These are phyloP conservation scores for Rutidosis leptorrhynchoides DNA, from an alignment of 129 eudicot genomes.

Conservation along the genomic window DNA sequence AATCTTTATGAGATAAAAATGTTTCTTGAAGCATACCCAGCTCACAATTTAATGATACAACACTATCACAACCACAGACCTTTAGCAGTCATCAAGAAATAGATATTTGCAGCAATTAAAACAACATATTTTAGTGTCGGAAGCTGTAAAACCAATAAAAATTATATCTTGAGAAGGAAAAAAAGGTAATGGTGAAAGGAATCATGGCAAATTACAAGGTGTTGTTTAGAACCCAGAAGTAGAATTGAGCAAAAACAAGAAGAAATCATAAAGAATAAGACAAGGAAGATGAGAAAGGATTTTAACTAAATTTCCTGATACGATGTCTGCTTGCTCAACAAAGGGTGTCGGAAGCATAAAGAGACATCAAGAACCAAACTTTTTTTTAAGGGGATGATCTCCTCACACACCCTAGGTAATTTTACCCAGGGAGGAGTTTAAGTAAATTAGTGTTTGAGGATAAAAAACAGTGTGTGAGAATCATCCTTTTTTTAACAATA, in stretches of 20 bases:
- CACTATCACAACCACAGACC: not conserved
- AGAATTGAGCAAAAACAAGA: slow-evolving; percentile 34
- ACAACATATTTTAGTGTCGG: not conserved
- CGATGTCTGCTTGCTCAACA: slow-evolving; percentile 28
- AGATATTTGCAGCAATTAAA: slow-evolving; percentile 21
- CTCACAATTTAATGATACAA: slow-evolving; percentile 15
- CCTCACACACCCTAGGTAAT: too few species aligned
- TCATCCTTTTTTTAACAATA: too few species aligned
- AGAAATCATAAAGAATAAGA: slow-evolving; percentile 40
- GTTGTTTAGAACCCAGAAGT: slow-evolving; percentile 29
- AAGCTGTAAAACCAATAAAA: slow-evolving; percentile 34
- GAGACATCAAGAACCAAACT: slow-evolving; percentile 43
- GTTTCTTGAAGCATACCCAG: slow-evolving; percentile 33
- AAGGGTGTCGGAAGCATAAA: slow-evolving; percentile 35
- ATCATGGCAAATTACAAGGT: slow-evolving; percentile 40
- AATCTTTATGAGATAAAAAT: slow-evolving; percentile 22
- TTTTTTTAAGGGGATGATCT: too few species aligned
- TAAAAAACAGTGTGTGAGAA: too few species aligned
- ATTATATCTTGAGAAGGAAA: slow-evolving; percentile 26
- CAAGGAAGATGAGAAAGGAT: slow-evolving; percentile 21
- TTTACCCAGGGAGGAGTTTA: too few species aligned
- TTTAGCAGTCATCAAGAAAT: not conserved
- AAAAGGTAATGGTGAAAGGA: slow-evolving; percentile 30
- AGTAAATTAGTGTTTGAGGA: not conserved
- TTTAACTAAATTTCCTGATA: slow-evolving; percentile 17